phyloP scores from a whole-genome alignment of 306 rosid genomes.

The Notholithocarpus densiflorus region DNA sequence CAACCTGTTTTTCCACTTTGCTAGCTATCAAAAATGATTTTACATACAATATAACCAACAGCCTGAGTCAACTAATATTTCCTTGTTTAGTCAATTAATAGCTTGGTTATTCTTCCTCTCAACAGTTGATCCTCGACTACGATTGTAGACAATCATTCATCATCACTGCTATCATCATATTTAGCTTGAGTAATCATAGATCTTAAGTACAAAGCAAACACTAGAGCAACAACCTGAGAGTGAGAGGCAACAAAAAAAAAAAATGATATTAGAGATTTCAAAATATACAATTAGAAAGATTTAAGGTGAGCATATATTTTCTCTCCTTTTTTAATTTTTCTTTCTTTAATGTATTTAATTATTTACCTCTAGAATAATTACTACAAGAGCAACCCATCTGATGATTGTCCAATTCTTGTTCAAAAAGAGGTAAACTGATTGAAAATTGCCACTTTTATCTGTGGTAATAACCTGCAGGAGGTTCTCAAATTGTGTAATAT shows the following conservation, averaged over 20 bases:
- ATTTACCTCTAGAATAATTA: slow-evolving; percentile 19
- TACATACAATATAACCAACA: not conserved
- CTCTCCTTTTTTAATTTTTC: not conserved
- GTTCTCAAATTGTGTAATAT: not conserved
- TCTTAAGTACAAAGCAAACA: not conserved
- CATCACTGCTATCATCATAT: not conserved
- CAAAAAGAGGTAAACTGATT: slow-evolving; percentile 10
- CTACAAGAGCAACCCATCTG: slow-evolving; percentile 22
- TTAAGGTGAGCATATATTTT: not conserved
- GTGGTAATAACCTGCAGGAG: slow-evolving; percentile 16
- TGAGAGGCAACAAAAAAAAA: no score
- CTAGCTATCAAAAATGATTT: not conserved
- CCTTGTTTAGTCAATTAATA: not conserved
- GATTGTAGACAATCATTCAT: not conserved
- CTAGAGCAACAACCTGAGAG: not conserved
- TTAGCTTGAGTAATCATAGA: not conserved
- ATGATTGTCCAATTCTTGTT: slow-evolving; percentile 13
- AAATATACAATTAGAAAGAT: not conserved
- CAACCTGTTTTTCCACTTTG: not conserved
- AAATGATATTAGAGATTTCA: not conserved
- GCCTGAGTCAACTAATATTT: not conserved
- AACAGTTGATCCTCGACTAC: not conserved
- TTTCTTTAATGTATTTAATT: not conserved
- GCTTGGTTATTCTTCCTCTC: not conserved
- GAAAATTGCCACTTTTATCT: slow-evolving; percentile 4